phyloP scores from a whole-genome alignment of 768 basidiomycete species.

The Lactarius vividus region DNA sequence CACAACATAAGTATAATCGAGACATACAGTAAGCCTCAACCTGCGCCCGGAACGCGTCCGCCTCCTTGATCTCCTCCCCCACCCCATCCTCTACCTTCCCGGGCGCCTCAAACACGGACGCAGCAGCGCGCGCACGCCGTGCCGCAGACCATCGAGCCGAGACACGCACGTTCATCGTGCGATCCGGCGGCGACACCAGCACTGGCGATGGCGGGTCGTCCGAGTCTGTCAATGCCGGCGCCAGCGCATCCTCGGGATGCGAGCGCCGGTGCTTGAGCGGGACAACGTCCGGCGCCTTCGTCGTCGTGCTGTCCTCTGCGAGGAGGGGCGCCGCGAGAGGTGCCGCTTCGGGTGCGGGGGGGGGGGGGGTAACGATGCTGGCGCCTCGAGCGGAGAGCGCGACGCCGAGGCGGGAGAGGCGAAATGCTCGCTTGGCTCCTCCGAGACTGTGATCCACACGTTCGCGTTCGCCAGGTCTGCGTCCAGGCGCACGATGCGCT shows the following conservation, averaged over 20 bases:
- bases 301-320: conserved; percentile 11
- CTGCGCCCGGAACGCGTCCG: conserved; percentile 68
- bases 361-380: conserved; percentile 1
- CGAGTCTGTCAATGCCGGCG: conserved; percentile 6
- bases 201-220: conserved; percentile 15
- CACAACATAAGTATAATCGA: conserved; percentile 3
- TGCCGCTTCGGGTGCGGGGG: conserved; percentile 18
- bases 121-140: conserved; percentile 53
- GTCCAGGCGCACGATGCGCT: conserved; percentile 78
- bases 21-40: conserved; percentile 54
- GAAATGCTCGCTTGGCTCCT: conserved; percentile 14
- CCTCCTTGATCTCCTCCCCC: conserved; percentile 45
- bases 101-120: conserved; percentile 62
- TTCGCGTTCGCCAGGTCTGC: conserved; percentile 41
- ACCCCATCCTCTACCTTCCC: conserved; percentile 30
- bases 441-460: conserved; percentile 33
- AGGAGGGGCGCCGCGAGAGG: neutral
- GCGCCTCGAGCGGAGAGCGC: conserved; percentile 15
- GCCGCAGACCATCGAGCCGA: conserved; percentile 39
- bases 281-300: neutral
- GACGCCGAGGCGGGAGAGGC: neutral
- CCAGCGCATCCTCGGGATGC: conserved; percentile 20
- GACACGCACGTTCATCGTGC: conserved; percentile 7
- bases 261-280: conserved; percentile 26
- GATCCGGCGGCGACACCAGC: conserved; percentile 31